phyloP scores from a whole-genome alignment of 2,329 filamentous ascomycete genomes.

The Scolecobasidium constrictum region DNA sequence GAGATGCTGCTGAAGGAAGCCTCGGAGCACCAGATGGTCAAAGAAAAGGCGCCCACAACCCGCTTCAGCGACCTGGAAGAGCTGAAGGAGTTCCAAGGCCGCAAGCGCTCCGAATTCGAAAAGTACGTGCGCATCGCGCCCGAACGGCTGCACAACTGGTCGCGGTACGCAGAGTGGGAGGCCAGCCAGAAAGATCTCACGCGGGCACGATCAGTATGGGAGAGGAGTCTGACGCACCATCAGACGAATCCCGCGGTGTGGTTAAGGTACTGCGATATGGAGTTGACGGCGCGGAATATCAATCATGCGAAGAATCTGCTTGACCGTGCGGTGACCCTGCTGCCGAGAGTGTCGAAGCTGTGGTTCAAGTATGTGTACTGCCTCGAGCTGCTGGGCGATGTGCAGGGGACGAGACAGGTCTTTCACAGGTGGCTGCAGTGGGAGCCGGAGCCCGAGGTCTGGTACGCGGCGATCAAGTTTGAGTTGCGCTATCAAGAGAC shows the following conservation, averaged over 20 bases:
- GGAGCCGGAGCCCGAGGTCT: constrained; percentile 93
- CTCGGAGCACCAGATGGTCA: constrained; percentile 87
- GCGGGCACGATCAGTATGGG: constrained; percentile 84
- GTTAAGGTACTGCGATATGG: constrained; percentile 89
- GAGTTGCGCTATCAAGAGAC: constrained; percentile 93
- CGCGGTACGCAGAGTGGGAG: constrained; percentile 95
- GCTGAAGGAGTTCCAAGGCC: constrained; percentile 68
- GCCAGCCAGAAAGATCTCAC: constrained; percentile 96
- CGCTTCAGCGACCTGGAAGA: constrained; percentile 95
- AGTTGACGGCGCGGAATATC: constrained; percentile 93
- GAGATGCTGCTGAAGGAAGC: constrained; percentile 96
- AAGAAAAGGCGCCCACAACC: constrained; percentile 81
- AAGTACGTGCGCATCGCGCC: constrained; percentile 94
- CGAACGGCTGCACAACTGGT: constrained; percentile 97
- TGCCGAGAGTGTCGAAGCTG: constrained; percentile 86
- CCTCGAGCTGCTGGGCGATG: constrained; percentile 94
- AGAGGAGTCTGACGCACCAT: constrained; percentile 86
- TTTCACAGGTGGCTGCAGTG: constrained; percentile 98
- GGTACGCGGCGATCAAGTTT: constrained; percentile 92
- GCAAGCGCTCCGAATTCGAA: constrained; percentile 94
- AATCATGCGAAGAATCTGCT: constrained; percentile 92
- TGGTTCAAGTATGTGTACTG: constrained; percentile 99
- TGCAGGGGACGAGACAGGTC: constrained; percentile 81
- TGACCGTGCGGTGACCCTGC: constrained; percentile 84
- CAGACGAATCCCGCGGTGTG: constrained; percentile 77